A percentile compares a stretch with the other conserved stretches of the same genome.
phyloP scores from a whole-genome alignment of 345 rosid species.

The Murraya paniculata region DNA sequence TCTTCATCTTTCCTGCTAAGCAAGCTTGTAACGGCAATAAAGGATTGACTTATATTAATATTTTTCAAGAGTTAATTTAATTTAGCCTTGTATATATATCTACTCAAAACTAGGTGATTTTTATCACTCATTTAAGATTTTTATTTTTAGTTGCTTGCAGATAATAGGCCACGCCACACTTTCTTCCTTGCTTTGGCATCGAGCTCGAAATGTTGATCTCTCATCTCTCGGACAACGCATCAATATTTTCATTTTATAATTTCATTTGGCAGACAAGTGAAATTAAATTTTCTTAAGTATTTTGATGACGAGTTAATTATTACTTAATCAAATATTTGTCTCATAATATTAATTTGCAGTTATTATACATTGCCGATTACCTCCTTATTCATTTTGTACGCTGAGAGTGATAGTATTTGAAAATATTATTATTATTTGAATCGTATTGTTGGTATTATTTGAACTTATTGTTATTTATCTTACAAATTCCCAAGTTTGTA shows the following conservation, averaged over 20 bases:
- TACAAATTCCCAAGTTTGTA: too few relatives aligned
- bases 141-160: neutral
- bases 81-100: neutral
- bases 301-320: too few relatives aligned
- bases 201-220: constrained; percentile 26
- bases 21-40: constrained; percentile 24
- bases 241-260: constrained; percentile 28
- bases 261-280: constrained; percentile 31
- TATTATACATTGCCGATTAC: constrained; percentile 25
- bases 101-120: neutral
- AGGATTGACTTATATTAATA: neutral
- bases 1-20: constrained; percentile 15
- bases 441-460: too few relatives aligned
- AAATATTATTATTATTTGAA: too few relatives aligned
- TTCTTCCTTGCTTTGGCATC: constrained; percentile 15
- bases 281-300: too few relatives aligned
- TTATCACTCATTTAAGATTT: too few relatives aligned
- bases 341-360: constrained; percentile 16
- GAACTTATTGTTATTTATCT: too few relatives aligned
- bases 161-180: constrained; percentile 25
- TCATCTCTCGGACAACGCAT: constrained; percentile 17
- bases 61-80: too few relatives aligned
- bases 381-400: constrained; percentile 31
- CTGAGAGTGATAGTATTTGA: constrained; percentile 2
- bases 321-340: neutral